Conservation (phyloP, 345 rosid genomes). For the Pseudoturritis turrita region DNA sequence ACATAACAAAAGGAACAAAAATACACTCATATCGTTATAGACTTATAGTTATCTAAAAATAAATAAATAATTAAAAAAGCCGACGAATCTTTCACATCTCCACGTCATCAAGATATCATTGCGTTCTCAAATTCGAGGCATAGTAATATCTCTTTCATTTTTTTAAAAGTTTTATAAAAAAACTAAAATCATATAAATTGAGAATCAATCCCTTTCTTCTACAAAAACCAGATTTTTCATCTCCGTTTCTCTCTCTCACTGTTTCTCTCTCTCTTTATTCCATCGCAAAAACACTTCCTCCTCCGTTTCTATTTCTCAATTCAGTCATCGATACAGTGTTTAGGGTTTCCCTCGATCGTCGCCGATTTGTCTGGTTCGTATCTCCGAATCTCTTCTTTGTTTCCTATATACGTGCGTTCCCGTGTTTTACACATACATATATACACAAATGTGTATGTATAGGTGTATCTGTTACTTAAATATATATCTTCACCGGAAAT, state of each 20-base stretch:
- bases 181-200: not conserved
- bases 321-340: not conserved
- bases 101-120: conserved; percentile 27
- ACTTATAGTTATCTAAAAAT: not conserved
- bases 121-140: conserved; percentile 11
- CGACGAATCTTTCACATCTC: conserved; percentile 8
- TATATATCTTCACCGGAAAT: not conserved
- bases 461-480: not conserved
- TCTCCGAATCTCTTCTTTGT: not conserved
- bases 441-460: not conserved
- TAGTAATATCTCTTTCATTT: not conserved
- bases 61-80: not conserved
- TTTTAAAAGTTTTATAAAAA: not conserved
- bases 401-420: conserved; percentile 3
- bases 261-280: not conserved
- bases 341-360: not conserved
- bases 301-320: not conserved
- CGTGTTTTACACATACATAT: not conserved
- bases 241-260: not conserved
- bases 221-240: conserved; percentile 11
- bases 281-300: not conserved
- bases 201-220: not conserved
- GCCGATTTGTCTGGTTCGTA: conserved; percentile 23
- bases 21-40: too few species aligned
- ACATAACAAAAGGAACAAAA: too few species aligned